Base-by-base conservation (phyloP, 352 stramenopile genomes). In the Lagenidium giganteum region DNA sequence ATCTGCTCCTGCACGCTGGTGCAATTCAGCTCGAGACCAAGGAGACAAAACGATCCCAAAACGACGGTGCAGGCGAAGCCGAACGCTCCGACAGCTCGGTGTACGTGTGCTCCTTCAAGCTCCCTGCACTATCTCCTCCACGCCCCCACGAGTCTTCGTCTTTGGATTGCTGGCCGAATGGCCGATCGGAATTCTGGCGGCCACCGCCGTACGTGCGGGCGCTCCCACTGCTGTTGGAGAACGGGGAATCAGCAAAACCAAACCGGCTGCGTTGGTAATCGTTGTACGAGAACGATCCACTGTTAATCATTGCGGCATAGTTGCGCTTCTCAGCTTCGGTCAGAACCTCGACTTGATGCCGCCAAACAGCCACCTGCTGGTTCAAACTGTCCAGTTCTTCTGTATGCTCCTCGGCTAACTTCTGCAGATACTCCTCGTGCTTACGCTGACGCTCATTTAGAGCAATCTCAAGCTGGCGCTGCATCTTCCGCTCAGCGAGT, bases 321-420 rank as follows among this genome's bases (percentile, higher is more conserved):
- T 85, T 87, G 21, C 80, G 76, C 56, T 82, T 83, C 51, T 92
- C 80, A 1, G 78, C 74, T 31, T 92, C 80, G 2, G 80, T 92
- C 3, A 92, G 44, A 28, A 92, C 80, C 52, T 92, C 80, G 8
- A 92, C 80, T 43, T 92, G 80, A 37, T 92, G 80, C 16, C 79
- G 72, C 80, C 80, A 92, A 43, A 92, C 72, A 0, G 70, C 72
- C 29, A 92, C 70, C 53, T 92, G 80, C 42, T 92, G 80, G 55
- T 70, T 80, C 5, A 92, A 45, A 47, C 76, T 83, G 45, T 92
- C 80, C 8, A 89, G 71, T 45, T 92, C 80, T 41, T 92, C 80
- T 6, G 73, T 81, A 39, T 92, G 78, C 29, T 92, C 80, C 37
- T 92, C 80, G 2, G 76, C 80, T 4, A 92, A 51, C 36, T 83